Evolutionary conservation across 768 basidiomycete genomes (phyloP), one percentile per base, ranked within the genome.

Genomic region (Pholiota microspora): DNA sequence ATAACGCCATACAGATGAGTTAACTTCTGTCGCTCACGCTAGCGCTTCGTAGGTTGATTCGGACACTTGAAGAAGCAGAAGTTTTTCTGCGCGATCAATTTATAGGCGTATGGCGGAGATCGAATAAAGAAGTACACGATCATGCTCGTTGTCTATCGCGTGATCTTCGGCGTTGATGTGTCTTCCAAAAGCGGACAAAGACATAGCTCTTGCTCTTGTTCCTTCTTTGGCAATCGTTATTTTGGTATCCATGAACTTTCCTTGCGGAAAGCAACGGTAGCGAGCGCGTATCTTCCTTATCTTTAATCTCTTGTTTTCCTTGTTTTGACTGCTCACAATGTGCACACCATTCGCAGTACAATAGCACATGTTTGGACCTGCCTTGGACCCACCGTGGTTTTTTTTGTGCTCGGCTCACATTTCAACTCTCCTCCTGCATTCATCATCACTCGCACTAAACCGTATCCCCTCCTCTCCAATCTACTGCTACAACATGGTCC

Each of bases 1-100:
- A 67, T 62, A 74, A 85, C 86, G 84, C 74, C 82, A 81, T 67
- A 52, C 75, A 81, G 77, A 77, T 65, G 76, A 77, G 68, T 68
- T 57, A 78, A 77, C 75, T 70, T 74, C 77, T 77, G 72, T 66
- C 34, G 74, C 75, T 63, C 59, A 47, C 67, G 78, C 78, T 77
- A 71, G 78, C 84, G 86, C 77, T 86, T 86, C 85, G 68, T 65
- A 54, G 77, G 85, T 85, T 79, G 84, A 78, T 60, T 64, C 77
- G 81, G 85, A 88, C 86, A 89, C 86, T 77, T 65, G 72, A 56
- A 66, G 67, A 67, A 66, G 63, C 59, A 49, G 34, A 62, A 62
- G 57, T 55, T 62, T n/a, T 64, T 62, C 60, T 29, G 45, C 24
- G 42, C 10, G 31, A 38, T 12, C 23, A 50, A 64, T 71, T 68